Percentiles rank a stretch among this genome's conserved stretches.
Evolutionary conservation across 257 asterid genomes (phyloP).

Genomic region (Ballota nigra): DNA sequence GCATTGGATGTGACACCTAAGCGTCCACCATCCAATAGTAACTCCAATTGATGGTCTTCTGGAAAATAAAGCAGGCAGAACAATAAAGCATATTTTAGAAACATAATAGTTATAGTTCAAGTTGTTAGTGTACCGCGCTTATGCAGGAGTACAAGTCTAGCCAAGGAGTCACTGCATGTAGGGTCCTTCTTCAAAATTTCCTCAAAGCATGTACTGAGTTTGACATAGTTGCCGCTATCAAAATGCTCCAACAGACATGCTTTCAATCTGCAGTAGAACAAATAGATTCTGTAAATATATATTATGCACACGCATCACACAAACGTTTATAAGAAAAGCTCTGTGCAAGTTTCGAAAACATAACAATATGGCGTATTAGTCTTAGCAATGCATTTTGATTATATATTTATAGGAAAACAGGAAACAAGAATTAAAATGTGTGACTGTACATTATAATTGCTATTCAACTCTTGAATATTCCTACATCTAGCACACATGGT

Average conservation of each 20-base stretch:
- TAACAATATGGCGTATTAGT: background rate
- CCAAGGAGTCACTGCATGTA: slow-evolving; percentile 64
- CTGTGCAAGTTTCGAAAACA: slow-evolving; percentile 4
- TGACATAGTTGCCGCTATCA: slow-evolving; percentile 45
- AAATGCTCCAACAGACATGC: slow-evolving; percentile 73
- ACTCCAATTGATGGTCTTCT: background rate
- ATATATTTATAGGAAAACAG: background rate
- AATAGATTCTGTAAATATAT: slow-evolving; percentile 12
- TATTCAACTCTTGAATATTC: background rate
- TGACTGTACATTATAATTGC: background rate
- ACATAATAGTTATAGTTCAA: slow-evolving; percentile 15
- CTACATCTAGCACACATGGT: background rate
- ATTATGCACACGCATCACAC: background rate
- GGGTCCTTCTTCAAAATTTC: slow-evolving; percentile 79
- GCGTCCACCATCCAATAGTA: background rate
- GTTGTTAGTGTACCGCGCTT: slow-evolving; percentile 46
- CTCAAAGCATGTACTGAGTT: slow-evolving; percentile 53
- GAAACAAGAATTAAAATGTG: background rate
- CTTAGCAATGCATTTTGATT: background rate
- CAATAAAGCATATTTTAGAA: slow-evolving; percentile 1
- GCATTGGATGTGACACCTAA: background rate
- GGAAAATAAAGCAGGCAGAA: background rate
- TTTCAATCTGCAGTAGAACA: slow-evolving; percentile 53
- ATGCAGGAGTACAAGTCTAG: slow-evolving; percentile 62
- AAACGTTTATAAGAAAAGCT: background rate